phyloP scores from a whole-genome alignment of 495 filamentous ascomycete species.

The Rusavskia elegans region DNA sequence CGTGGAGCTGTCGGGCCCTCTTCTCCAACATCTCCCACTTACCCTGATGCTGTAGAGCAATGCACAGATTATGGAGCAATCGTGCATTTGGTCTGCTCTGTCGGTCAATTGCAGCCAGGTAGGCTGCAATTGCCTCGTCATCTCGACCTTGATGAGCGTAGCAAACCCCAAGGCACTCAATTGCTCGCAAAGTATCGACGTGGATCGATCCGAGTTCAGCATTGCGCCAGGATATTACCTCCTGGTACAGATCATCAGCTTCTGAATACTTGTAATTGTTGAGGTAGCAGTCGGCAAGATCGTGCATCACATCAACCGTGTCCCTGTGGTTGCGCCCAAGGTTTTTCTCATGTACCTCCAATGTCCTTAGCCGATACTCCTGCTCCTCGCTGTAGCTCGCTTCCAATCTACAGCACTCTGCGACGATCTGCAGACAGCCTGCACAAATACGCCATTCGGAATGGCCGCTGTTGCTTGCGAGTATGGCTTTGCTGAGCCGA shows the following conservation, averaged over 20 bases:
- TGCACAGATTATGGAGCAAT: constrained; percentile 1
- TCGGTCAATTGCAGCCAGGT: background rate
- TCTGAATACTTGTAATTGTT: background rate
- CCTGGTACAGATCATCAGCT: background rate
- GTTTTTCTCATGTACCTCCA: constrained; percentile 1
- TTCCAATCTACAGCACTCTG: constrained; percentile 1
- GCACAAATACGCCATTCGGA: constrained; percentile 1
- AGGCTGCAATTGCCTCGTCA: background rate
- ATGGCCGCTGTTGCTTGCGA: background rate
- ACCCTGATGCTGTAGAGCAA: constrained; percentile 1
- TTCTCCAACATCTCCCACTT: constrained; percentile 3
- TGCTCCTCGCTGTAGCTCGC: constrained; percentile 1
- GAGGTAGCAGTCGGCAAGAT: constrained; percentile 4
- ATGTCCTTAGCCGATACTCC: background rate
- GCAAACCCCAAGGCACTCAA: constrained; percentile 2
- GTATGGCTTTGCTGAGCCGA: constrained; percentile 1
- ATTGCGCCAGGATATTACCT: constrained; percentile 1
- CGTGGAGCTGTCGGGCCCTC: background rate
- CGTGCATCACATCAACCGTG: constrained; percentile 1
- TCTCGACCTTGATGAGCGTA: background rate
- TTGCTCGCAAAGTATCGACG: constrained; percentile 1
- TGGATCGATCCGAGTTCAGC: background rate
- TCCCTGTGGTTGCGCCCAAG: constrained; percentile 2
- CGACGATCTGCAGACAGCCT: constrained; percentile 1
- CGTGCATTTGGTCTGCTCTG: background rate